Evolutionary conservation across 768 basidiomycete genomes (phyloP), one percentile per base, ranked within the genome.

Genomic region (Xerocomellus intermedius): DNA sequence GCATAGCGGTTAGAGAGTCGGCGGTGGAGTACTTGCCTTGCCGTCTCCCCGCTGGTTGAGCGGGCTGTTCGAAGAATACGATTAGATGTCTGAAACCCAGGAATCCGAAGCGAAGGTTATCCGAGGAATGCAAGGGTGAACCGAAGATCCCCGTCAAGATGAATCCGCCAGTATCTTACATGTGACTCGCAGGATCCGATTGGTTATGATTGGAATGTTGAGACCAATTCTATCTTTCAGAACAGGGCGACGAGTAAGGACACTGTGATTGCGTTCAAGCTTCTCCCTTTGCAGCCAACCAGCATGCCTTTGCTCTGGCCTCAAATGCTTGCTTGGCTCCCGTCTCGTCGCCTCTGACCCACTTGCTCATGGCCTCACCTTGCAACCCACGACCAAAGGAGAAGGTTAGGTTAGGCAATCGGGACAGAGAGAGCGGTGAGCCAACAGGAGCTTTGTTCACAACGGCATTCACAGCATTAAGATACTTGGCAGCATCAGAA

Each of bases 331-430:
- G 62, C 61, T 74, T 75, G 26, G 75, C 71, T 28, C 67, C 71
- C 32, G 64, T 55, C 53, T 77, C 72, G 39, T 82, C 80, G 3
- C 79, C 79, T 53, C 60, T 69, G 21, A 74, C 73, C 78, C 79
- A 82, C 51, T 70, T 64, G 50, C 72, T 68, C 70, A 79, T 74
- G 9, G 79, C 76, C 14, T 79, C 77, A 2, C 78, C 77, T 64
- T 83, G 82, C 26, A 82, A 60, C 10, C 77, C 78, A 24, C 78
- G 61, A 32, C 81, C 79, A 66, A 78, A 82, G 26, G 79, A 79
- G 62, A 83, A 81, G 4, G 75, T 73, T 37, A 81, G 60, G 22
- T 68, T 70, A n/a, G 76, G 79, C 8, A 81, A 66, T 8, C 75
- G 69, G 16, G 69, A 60, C 45, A 79, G 69, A 48, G 48, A 55